Evolutionary conservation across 345 rosid species (phyloP), one percentile per base, ranked within the genome.

Genomic region (Passiflora organensis): DNA sequence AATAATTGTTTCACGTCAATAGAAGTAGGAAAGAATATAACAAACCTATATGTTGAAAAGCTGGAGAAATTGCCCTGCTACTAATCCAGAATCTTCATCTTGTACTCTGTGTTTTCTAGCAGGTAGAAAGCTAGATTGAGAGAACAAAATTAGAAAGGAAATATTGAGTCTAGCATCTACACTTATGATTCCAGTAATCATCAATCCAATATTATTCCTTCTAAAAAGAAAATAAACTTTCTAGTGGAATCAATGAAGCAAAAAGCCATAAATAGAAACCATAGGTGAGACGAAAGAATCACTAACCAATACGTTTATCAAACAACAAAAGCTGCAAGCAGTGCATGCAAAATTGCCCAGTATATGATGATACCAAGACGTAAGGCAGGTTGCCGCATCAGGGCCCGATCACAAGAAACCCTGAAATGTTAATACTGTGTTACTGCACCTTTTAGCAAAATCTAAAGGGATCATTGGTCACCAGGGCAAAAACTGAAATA

Each of bases 371-470:
- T 86, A 36, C 91, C 72, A 62, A 93, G 91, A 73, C 95, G 84
- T 42, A 86, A 81, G 22, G 80, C 83, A 70, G 97, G 96, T 66
- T 79, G 95, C 56, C 85, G 80, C 99, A 89, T 89, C 34, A 93
- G 78, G 24, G 99, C 75, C 60, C 99, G 76, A 58, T 93, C 97
- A 73, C 99, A 93, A 43, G 96, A 86, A 51, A 93, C 99, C 97
- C 97, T 89, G 69, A 28, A 23, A 61, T 9, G 69, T 38, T 38
- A 17, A 18, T 20, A n/a, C 25, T 1, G 25, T 53, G 16, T 46
- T 61, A 58, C 20, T 28, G 9, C 8, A n/a, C 37, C 23, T 14
- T 49, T 6, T 34, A 28, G 42, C 6, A 15, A 53, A 55, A 25
- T 32, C 43, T 6, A 60, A 25, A 45, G 1, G 34, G 36, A 13